Percentiles rank a stretch among this genome's conserved stretches.
Evolutionary conservation across 352 stramenopile genomes (phyloP).

Genomic region (Phytophthora aleatoria): DNA sequence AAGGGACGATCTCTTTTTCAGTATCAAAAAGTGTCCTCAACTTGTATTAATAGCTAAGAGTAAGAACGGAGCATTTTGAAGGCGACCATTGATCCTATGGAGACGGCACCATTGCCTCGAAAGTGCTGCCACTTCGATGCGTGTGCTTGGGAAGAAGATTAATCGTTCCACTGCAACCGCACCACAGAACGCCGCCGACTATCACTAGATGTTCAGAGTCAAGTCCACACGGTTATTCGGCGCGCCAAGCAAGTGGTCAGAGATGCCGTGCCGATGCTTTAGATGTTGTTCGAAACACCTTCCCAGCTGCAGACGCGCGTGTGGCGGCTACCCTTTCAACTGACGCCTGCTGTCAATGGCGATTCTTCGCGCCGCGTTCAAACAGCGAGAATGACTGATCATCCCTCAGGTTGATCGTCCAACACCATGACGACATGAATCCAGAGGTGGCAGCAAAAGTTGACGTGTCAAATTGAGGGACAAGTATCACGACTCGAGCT

Average conservation of each 20-base stretch:
- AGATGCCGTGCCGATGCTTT: slow-evolving; percentile 9
- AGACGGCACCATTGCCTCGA: too few relatives aligned
- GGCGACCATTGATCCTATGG: too few relatives aligned
- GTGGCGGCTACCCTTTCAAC: too few relatives aligned
- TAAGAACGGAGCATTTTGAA: too few relatives aligned
- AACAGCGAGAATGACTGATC: slow-evolving; percentile 17
- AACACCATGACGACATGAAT: slow-evolving; percentile 13
- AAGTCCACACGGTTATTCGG: neutral
- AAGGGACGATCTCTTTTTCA: too few relatives aligned
- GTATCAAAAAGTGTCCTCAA: too few relatives aligned
- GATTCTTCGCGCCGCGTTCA: slow-evolving; percentile 13
- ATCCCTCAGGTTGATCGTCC: slow-evolving; percentile 7
- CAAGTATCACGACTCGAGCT: neutral
- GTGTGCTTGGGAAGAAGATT: neutral
- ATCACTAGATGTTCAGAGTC: slow-evolving; percentile 24
- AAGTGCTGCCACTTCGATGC: neutral
- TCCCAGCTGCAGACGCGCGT: slow-evolving; percentile 7
- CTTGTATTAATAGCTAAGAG: too few relatives aligned
- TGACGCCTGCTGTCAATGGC: slow-evolving; percentile 18
- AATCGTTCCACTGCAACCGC: slow-evolving; percentile 3
- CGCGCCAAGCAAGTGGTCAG: slow-evolving; percentile 15
- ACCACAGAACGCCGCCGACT: slow-evolving; percentile 12
- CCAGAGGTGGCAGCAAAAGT: slow-evolving; percentile 7
- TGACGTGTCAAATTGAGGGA: slow-evolving; percentile 8
- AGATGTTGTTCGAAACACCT: slow-evolving; percentile 13